phyloP scores from a whole-genome alignment of 208 protist genomes.

The Balamuthia mandrillaris region DNA sequence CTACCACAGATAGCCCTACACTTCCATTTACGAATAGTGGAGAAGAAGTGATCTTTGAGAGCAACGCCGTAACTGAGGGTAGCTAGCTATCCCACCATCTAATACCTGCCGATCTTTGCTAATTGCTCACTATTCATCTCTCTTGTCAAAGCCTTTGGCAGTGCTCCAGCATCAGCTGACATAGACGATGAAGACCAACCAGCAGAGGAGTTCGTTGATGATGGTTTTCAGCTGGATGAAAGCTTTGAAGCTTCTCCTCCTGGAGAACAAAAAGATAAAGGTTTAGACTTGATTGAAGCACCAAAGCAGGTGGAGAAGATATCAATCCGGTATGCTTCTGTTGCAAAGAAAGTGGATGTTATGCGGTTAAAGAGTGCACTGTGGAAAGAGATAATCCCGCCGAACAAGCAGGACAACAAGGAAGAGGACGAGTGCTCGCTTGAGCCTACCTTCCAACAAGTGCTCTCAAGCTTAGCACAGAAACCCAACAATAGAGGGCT shows the following conservation, averaged over 20 bases:
- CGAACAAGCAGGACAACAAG: too few relatives aligned
- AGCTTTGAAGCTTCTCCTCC: too few relatives aligned
- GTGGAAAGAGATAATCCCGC: neutral
- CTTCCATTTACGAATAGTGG: too few relatives aligned
- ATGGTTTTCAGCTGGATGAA: too few relatives aligned
- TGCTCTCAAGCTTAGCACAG: neutral
- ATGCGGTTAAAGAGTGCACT: conserved; percentile 3
- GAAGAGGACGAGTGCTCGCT: neutral
- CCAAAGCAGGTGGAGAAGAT: neutral
- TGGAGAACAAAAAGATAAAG: neutral
- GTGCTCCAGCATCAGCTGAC: neutral
- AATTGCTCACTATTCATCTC: too few relatives aligned
- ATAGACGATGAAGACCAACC: neutral
- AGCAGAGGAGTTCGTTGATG: neutral
- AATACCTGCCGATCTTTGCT: too few relatives aligned
- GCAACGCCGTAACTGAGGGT: too few relatives aligned
- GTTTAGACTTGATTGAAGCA: neutral
- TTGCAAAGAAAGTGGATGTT: conserved; percentile 23
- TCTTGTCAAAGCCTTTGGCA: too few relatives aligned
- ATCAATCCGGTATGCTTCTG: neutral
- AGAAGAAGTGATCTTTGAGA: too few relatives aligned
- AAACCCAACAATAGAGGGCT: neutral
- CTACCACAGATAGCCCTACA: too few relatives aligned
- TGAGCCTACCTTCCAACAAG: neutral
- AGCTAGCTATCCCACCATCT: too few relatives aligned